phyloP scores from a whole-genome alignment of 164 flowering plant genomes.

The Nymphaea thermarum region DNA sequence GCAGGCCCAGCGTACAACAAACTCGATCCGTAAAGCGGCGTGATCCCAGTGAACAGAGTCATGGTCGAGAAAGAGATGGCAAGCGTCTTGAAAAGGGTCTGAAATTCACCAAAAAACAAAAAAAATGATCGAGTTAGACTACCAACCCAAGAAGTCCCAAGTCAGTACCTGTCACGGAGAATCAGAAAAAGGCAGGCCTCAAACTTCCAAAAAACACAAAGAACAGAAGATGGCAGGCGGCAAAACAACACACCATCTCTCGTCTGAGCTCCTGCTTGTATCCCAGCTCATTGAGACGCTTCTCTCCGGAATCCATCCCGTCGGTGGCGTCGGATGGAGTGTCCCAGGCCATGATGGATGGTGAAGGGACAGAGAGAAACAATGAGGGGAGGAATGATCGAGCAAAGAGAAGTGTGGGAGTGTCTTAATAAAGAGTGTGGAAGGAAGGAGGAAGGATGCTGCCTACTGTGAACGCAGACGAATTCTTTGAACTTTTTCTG shows the following conservation, averaged over 20 bases:
- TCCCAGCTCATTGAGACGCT: constrained; percentile 63
- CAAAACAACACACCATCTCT: constrained; percentile 39
- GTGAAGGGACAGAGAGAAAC: no score
- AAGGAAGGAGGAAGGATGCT: no score
- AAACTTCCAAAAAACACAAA: background rate
- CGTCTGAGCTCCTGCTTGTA: constrained; percentile 75
- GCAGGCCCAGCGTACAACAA: constrained; percentile 61
- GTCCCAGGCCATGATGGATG: no score
- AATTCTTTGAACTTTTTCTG: no score
- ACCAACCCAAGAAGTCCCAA: background rate
- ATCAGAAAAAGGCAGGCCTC: background rate
- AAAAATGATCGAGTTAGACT: background rate
- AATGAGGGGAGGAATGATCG: no score
- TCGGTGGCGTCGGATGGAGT: no score
- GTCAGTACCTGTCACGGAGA: background rate
- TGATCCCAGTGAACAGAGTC: constrained; percentile 59
- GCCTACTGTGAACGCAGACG: no score
- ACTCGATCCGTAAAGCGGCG: constrained; percentile 59
- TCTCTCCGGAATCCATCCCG: constrained; percentile 54
- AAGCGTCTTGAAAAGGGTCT: constrained; percentile 56
- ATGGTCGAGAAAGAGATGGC: constrained; percentile 56
- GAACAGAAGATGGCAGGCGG: background rate
- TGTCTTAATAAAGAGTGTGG: no score
- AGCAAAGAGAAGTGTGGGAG: no score
- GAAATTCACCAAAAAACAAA: constrained; percentile 4